Evolutionary conservation across 2,329 filamentous ascomycete genomes (phyloP), one percentile per base, ranked within the genome.

Genomic region (Pseudocercospora crystallina): DNA sequence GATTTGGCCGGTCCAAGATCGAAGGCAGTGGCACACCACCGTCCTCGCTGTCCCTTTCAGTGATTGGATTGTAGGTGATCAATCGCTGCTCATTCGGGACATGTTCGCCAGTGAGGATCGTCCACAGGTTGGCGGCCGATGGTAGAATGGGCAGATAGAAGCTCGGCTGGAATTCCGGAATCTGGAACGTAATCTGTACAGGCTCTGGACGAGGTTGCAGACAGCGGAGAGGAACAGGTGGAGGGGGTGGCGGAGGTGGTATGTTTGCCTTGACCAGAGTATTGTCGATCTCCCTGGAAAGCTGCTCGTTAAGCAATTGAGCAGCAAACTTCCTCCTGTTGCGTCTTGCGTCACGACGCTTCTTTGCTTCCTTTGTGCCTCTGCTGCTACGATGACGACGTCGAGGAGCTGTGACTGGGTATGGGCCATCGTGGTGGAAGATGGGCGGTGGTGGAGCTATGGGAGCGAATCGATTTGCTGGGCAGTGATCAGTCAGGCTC

Each of bases 341-440:
- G 3, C 62, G 58, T 47, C 63, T 59, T 15, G 57, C 55, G 43
- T 65, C 63, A 39, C 64, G 63, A n/a, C 65, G 61, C 44, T 57
- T 60, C 43, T 64, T 66, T 26, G 59, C 63, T 35, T 65, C 64
- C 45, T 61, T 64, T 9, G 63, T 64, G 14, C 58, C 61, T 14
- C 64, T 54, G 34, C 58, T 62, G 46, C 65, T 57, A 13, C 64
- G 62, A 13, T 51, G 49, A 10, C 64, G 61, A 30, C 60, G 62
- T 31, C 51, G 51, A 13, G 50, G 44, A 11, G 41, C 45, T 10
- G 56, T 43, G 4, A 47, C 38, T 8, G 54, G 38, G 37, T 51
- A 43, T 15, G 54, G 50, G 15, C 54, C 41, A n/a, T 57, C 57
- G 15, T 52, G 54, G 15, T 43, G 49, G n/a, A 44, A 30, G 9